A percentile compares a stretch with the other conserved stretches of the same genome.
phyloP scores from a whole-genome alignment of 23 red algal species.

The Agarophyton chilense region DNA sequence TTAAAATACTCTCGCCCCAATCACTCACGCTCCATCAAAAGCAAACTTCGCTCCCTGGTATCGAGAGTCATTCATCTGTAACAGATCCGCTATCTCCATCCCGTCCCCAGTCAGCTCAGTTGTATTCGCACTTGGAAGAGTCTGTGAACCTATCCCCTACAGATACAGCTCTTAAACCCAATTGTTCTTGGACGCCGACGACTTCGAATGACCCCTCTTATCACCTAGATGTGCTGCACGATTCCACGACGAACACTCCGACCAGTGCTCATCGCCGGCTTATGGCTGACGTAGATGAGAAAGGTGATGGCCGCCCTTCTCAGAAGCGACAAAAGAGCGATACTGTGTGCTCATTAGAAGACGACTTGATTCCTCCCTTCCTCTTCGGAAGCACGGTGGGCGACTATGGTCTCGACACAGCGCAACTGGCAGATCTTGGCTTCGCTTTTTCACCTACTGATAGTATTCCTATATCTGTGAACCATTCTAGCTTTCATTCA shows the following conservation, averaged over 20 bases:
- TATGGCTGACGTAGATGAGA: not conserved
- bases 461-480: not conserved
- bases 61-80: not conserved
- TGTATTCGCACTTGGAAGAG: not conserved
- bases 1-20: slow-evolving; percentile 23
- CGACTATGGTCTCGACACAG: slow-evolving; percentile 35
- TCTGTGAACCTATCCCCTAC: not conserved
- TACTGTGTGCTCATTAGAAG: slow-evolving; percentile 2
- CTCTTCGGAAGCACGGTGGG: slow-evolving; percentile 26
- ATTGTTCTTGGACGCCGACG: not conserved
- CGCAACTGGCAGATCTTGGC: slow-evolving; percentile 34
- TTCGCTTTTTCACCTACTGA: slow-evolving; percentile 10
- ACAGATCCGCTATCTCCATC: slow-evolving; percentile 18
- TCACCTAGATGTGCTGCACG: not conserved
- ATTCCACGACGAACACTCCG: not conserved
- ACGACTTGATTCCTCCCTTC: slow-evolving; percentile 30
- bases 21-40: not conserved
- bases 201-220: not conserved
- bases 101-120: not conserved
- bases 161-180: not conserved
- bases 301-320: slow-evolving; percentile 6
- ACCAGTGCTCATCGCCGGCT: not conserved
- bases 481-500: slow-evolving; percentile 6
- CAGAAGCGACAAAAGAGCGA: slow-evolving; percentile 42
- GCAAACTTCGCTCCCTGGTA: not conserved